A percentile compares a stretch with the other conserved stretches of the same genome.
phyloP scores from a whole-genome alignment of 768 basidiomycete genomes.

The button mushroom (Agaricus bisporus) region DNA sequence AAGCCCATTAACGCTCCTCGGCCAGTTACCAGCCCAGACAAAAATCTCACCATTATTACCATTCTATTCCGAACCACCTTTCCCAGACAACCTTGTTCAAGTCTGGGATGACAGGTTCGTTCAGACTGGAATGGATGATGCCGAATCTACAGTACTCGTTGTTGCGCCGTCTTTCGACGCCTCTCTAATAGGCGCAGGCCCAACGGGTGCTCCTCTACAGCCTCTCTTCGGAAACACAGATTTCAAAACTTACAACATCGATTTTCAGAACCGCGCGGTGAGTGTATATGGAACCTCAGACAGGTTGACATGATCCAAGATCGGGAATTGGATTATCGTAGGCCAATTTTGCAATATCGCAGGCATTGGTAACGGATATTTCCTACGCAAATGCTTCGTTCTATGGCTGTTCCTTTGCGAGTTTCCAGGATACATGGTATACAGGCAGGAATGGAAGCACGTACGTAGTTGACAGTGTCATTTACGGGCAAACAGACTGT shows the following conservation, averaged over 20 bases:
- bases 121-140: slow-evolving; percentile 42
- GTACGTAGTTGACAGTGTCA: slow-evolving; percentile 54
- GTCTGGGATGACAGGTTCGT: slow-evolving; percentile 46
- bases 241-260: slow-evolving; percentile 62
- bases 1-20: slow-evolving; percentile 52
- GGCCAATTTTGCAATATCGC: slow-evolving; percentile 55
- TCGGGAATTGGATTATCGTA: slow-evolving; percentile 11
- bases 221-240: slow-evolving; percentile 47
- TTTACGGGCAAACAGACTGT: slow-evolving; percentile 65
- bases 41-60: slow-evolving; percentile 5
- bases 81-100: slow-evolving; percentile 47
- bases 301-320: not conserved
- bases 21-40: slow-evolving; percentile 17
- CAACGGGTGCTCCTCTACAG: slow-evolving; percentile 49
- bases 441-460: slow-evolving; percentile 53
- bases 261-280: slow-evolving; percentile 64
- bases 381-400: slow-evolving; percentile 65
- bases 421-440: slow-evolving; percentile 64
- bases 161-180: slow-evolving; percentile 52
- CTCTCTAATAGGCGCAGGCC: slow-evolving; percentile 54
- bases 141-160: slow-evolving; percentile 50
- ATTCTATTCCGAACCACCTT: slow-evolving; percentile 26
- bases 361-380: slow-evolving; percentile 56
- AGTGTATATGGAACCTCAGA: slow-evolving; percentile 13
- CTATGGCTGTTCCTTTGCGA: slow-evolving; percentile 55